A percentile compares a stretch with the other conserved stretches of the same genome.
These are phyloP conservation scores for Thielaviopsis ethacetica DNA, from an alignment of 2,329 filamentous ascomycete genomes.

Conservation along the genomic window DNA sequence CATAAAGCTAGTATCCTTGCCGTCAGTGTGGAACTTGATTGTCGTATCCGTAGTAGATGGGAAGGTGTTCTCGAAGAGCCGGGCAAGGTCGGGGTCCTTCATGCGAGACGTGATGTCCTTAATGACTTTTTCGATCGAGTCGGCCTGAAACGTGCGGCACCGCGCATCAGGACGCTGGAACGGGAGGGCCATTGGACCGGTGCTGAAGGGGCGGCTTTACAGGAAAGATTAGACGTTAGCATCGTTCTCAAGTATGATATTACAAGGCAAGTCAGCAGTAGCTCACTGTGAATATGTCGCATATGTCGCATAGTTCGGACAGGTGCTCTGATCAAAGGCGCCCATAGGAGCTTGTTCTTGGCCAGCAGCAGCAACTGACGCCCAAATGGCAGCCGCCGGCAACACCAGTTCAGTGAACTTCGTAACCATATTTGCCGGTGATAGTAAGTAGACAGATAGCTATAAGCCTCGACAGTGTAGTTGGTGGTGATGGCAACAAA, in stretches of 20 bases:
- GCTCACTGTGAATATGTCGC: slow-evolving; percentile 24
- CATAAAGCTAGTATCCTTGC: slow-evolving; percentile 21
- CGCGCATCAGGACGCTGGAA: slow-evolving; percentile 67
- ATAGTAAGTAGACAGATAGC: background rate
- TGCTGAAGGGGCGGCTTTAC: slow-evolving; percentile 56
- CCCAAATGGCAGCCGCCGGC: slow-evolving; percentile 1
- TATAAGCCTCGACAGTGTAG: background rate
- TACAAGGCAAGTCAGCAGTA: no score
- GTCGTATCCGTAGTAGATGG: slow-evolving; percentile 86
- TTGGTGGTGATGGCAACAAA: background rate
- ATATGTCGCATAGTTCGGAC: slow-evolving; percentile 26
- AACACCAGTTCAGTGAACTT: slow-evolving; percentile 4
- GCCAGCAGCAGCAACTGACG: background rate
- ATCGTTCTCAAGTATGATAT: background rate
- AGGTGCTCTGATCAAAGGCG: slow-evolving; percentile 17
- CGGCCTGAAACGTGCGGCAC: slow-evolving; percentile 82
- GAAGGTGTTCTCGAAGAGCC: slow-evolving; percentile 89
- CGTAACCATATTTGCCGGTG: background rate
- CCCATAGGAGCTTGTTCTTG: background rate
- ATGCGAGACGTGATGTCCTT: slow-evolving; percentile 63
- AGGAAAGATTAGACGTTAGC: slow-evolving; percentile 6
- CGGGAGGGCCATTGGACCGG: slow-evolving; percentile 63
- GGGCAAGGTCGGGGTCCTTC: slow-evolving; percentile 71
- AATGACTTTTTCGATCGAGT: slow-evolving; percentile 78
- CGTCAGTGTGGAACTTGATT: slow-evolving; percentile 69